These are phyloP conservation scores for Calonectria pauciramosa DNA, from an alignment of 2,329 filamentous ascomycete species.

Conservation along the genomic window DNA sequence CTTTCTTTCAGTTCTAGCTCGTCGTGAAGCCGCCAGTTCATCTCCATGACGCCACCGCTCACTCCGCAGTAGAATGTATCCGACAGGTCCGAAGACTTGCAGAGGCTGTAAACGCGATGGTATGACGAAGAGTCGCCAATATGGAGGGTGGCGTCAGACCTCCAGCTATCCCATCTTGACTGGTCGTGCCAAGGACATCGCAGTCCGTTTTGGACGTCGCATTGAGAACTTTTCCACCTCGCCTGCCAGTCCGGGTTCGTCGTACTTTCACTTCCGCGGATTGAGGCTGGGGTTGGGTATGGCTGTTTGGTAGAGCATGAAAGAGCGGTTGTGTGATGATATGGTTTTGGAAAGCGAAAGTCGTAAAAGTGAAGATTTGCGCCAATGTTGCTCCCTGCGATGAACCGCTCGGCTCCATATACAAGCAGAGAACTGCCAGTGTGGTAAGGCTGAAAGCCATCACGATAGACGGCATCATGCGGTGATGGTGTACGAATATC, in stretches of 20 bases:
- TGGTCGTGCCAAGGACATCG: conserved; percentile 64
- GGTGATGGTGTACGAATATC: conserved; percentile 64
- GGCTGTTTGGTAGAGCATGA: conserved; percentile 58
- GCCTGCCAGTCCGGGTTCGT: conserved; percentile 20
- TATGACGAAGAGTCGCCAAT: conserved; percentile 51
- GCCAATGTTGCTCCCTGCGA: conserved; percentile 61
- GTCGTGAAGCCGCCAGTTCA: conserved; percentile 48
- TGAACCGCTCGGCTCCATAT: conserved; percentile 65
- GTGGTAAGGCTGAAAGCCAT: conserved; percentile 64
- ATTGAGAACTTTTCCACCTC: conserved; percentile 41
- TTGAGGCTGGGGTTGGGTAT: conserved; percentile 42
- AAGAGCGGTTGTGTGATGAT: conserved; percentile 63
- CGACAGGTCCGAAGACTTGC: conserved; percentile 61
- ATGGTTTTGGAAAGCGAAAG: conserved; percentile 64
- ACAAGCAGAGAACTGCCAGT: conserved; percentile 62
- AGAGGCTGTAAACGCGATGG: conserved; percentile 60
- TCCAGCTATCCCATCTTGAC: conserved; percentile 58
- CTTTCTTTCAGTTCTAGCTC: conserved; percentile 27
- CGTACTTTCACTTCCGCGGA: conserved; percentile 15
- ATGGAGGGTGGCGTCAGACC: conserved; percentile 64
- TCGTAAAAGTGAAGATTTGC: conserved; percentile 66
- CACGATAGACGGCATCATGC: conserved; percentile 64
- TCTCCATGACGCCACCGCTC: conserved; percentile 62
- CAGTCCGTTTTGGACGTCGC: conserved; percentile 50
- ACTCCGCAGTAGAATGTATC: conserved; percentile 65